A percentile compares a stretch with the other conserved stretches of the same genome.
phyloP scores from a whole-genome alignment of 208 protist genomes.

The Lotmaria passim region DNA sequence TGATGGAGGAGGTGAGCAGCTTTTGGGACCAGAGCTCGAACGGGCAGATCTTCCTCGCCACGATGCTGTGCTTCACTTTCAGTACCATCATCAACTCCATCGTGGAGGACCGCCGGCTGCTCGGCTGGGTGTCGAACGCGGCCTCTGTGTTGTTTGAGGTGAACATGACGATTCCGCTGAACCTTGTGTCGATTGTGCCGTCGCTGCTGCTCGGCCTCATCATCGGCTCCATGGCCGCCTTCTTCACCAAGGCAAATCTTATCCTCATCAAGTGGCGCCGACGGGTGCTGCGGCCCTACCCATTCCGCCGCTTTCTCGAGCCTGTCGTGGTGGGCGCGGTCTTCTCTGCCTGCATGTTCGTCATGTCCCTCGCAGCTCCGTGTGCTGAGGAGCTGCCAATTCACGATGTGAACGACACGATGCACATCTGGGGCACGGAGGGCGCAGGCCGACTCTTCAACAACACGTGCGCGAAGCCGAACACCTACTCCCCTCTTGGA shows the following conservation, averaged over 20 bases:
- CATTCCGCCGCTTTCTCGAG: slow-evolving; percentile 69
- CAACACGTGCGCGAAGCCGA: slow-evolving; percentile 51
- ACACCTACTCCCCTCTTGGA: slow-evolving; percentile 81
- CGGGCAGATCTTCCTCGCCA: slow-evolving; percentile 94
- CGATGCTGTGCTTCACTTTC: slow-evolving; percentile 89
- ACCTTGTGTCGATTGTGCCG: slow-evolving; percentile 84
- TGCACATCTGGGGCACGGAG: slow-evolving; percentile 82
- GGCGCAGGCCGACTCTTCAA: slow-evolving; percentile 60
- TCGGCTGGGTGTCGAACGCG: slow-evolving; percentile 86
- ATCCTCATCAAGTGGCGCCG: slow-evolving; percentile 82
- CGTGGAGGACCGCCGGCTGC: slow-evolving; percentile 69
- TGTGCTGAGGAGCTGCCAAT: slow-evolving; percentile 54
- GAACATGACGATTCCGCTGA: slow-evolving; percentile 85
- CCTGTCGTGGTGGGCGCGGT: slow-evolving; percentile 64
- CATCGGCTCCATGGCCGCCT: slow-evolving; percentile 80
- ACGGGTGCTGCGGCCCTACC: slow-evolving; percentile 51
- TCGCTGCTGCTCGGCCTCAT: slow-evolving; percentile 87
- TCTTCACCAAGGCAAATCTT: slow-evolving; percentile 91
- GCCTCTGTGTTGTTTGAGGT: slow-evolving; percentile 90
- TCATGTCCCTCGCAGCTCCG: slow-evolving; percentile 43
- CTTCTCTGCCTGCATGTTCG: slow-evolving; percentile 67
- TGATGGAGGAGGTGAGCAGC: slow-evolving; percentile 94
- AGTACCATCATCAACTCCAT: slow-evolving; percentile 83
- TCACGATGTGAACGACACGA: slow-evolving; percentile 34
- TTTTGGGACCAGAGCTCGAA: slow-evolving; percentile 93